Conservation (phyloP, 768 basidiomycete genomes). For the Mycena latifolia region DNA sequence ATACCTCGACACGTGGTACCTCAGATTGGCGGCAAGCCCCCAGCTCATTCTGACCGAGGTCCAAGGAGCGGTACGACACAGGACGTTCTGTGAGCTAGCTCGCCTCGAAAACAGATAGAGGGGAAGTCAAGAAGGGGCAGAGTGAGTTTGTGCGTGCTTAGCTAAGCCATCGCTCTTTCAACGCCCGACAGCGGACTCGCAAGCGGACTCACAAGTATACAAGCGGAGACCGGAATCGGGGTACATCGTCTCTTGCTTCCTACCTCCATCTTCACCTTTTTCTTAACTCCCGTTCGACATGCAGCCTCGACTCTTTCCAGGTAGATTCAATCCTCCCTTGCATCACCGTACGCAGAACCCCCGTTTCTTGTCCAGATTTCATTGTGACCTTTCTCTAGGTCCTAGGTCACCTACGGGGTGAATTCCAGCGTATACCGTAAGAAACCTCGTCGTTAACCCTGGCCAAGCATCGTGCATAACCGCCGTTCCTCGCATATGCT, state of each 20-base stretch:
- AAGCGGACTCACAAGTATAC: constrained; percentile 25
- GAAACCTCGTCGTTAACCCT: no score
- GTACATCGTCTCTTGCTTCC: constrained; percentile 9
- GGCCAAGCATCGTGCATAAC: no score
- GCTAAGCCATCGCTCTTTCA: no score
- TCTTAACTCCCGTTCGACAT: constrained; percentile 5
- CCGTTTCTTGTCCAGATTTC: not conserved
- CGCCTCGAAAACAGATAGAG: no score
- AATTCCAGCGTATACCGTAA: no score
- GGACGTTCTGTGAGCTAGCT: no score
- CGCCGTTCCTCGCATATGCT: no score
- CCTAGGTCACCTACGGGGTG: not conserved
- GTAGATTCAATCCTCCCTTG: not conserved
- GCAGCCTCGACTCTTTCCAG: constrained; percentile 2
- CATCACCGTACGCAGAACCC: not conserved
- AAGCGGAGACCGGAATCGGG: constrained; percentile 19
- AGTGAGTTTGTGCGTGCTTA: not conserved
- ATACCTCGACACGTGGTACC: no score
- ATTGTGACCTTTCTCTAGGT: not conserved
- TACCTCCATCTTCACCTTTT: constrained; percentile 11
- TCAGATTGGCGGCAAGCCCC: no score
- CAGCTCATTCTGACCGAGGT: no score
- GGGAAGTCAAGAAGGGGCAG: no score
- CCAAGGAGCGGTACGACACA: no score
- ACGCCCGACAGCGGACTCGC: constrained; percentile 23